phyloP scores from a whole-genome alignment of 257 asterid species.

The Ajuga chamaepitys region DNA sequence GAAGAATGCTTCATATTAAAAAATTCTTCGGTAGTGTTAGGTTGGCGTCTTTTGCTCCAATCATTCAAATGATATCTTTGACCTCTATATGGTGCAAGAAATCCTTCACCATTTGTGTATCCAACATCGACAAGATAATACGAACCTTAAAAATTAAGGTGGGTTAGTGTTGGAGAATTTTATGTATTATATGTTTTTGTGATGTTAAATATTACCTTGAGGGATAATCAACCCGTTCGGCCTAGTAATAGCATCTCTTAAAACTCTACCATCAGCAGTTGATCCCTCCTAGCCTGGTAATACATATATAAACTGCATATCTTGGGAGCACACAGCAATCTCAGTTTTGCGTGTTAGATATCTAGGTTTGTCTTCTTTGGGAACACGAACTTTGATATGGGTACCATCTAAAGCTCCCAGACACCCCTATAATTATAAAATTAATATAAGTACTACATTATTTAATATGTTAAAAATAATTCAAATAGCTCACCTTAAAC shows the following conservation, averaged over 20 bases:
- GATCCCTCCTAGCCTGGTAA: too few relatives aligned
- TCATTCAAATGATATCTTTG: too few relatives aligned
- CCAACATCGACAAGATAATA: too few relatives aligned
- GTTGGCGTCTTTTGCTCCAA: neutral
- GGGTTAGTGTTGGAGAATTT: neutral
- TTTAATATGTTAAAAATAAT: neutral
- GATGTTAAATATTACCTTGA: neutral
- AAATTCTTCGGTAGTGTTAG: neutral
- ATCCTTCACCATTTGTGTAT: too few relatives aligned
- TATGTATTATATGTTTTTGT: neutral
- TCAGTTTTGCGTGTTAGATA: conserved; percentile 6
- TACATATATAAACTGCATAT: too few relatives aligned
- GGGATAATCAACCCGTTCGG: conserved; percentile 3
- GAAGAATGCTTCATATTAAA: neutral
- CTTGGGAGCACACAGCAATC: too few relatives aligned
- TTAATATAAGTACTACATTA: neutral
- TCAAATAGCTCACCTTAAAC: neutral
- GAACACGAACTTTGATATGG: neutral
- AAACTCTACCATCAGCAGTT: too few relatives aligned
- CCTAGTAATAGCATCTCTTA: too few relatives aligned
- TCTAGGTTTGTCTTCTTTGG: neutral
- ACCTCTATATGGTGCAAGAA: too few relatives aligned
- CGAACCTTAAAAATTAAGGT: too few relatives aligned
- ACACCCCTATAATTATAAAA: neutral
- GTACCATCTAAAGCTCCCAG: conserved; percentile 15